Evolutionary conservation across 2,329 filamentous ascomycete species (phyloP).

Genomic region (Fusarium haematococcum): DNA sequence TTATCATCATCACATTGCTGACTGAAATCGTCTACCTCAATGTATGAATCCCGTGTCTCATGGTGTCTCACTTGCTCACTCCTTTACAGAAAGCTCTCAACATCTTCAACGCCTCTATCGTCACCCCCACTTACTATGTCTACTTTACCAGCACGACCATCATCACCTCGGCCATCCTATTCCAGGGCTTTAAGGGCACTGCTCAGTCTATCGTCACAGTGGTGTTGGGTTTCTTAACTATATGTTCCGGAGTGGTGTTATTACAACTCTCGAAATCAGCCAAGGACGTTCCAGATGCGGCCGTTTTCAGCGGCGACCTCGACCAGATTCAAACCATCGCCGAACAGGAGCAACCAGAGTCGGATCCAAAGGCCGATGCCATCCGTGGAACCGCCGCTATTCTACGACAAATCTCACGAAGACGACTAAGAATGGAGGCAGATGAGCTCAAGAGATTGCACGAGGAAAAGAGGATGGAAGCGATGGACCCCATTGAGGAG

Average conservation of each 20-base stretch:
- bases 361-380: slow-evolving; percentile 94
- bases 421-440: slow-evolving; percentile 81
- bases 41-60: slow-evolving; percentile 65
- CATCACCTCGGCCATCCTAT: slow-evolving; percentile 90
- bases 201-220: slow-evolving; percentile 85
- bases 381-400: slow-evolving; percentile 93
- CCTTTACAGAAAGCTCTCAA: slow-evolving; percentile 92
- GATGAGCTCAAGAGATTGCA: slow-evolving; percentile 83
- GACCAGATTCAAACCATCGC: slow-evolving; percentile 96
- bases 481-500: slow-evolving; percentile 81
- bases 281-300: slow-evolving; percentile 94
- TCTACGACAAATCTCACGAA: slow-evolving; percentile 81
- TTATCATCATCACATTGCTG: slow-evolving; percentile 88
- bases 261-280: slow-evolving; percentile 97
- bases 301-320: slow-evolving; percentile 91
- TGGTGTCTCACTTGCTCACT: slow-evolving; percentile 47
- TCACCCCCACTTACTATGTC: slow-evolving; percentile 98
- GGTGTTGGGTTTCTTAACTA: slow-evolving; percentile 92
- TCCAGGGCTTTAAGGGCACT: slow-evolving; percentile 93
- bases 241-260: slow-evolving; percentile 91
- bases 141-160: slow-evolving; percentile 98
- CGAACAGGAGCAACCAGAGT: slow-evolving; percentile 95
- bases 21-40: slow-evolving; percentile 97
- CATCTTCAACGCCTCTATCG: slow-evolving; percentile 94
- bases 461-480: slow-evolving; percentile 79